phyloP scores from a whole-genome alignment of 192 early-diverging fungal species.

The Podila epicladia region DNA sequence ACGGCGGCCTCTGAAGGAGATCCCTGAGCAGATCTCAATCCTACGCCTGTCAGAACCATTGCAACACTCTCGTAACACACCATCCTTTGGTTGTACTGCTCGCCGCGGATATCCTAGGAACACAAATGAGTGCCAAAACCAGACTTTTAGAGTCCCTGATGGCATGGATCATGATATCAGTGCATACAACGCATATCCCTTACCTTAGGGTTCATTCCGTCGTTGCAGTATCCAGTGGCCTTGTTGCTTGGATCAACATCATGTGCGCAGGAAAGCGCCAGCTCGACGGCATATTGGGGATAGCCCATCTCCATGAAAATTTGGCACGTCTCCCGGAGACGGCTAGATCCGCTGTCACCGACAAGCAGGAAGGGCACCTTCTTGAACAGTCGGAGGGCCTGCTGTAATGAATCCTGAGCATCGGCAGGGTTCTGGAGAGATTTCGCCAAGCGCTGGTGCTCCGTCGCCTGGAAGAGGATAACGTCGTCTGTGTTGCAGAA shows the following conservation, averaged over 20 bases:
- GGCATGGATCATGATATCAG: too few relatives aligned
- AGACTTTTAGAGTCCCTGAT: not conserved
- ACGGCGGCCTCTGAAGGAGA: constrained; percentile 29
- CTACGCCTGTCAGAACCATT: constrained; percentile 26
- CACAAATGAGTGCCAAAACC: not conserved
- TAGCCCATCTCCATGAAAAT: constrained; percentile 60
- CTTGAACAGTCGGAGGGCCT: constrained; percentile 54
- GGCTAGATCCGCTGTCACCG: constrained; percentile 51
- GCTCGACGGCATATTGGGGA: constrained; percentile 53
- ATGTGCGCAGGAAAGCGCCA: constrained; percentile 65
- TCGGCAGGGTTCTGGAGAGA: constrained; percentile 59
- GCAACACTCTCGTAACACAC: constrained; percentile 36
- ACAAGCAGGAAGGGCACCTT: constrained; percentile 58
- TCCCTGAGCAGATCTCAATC: constrained; percentile 35
- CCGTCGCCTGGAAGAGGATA: constrained; percentile 70
- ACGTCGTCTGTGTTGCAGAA: constrained; percentile 75
- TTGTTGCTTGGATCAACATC: constrained; percentile 66
- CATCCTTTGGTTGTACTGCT: constrained; percentile 26
- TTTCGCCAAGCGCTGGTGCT: constrained; percentile 60
- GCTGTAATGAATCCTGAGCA: constrained; percentile 38
- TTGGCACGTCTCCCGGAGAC: constrained; percentile 59
- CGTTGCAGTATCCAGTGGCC: constrained; percentile 64
- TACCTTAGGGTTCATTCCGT: constrained; percentile 61
- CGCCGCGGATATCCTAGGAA: constrained; percentile 23
- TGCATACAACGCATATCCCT: constrained; percentile 26